Percentiles rank a stretch among this genome's conserved stretches.
These are phyloP conservation scores for Aspergillus terreus DNA, from an alignment of 2,329 filamentous ascomycete species.

Conservation along the genomic window DNA sequence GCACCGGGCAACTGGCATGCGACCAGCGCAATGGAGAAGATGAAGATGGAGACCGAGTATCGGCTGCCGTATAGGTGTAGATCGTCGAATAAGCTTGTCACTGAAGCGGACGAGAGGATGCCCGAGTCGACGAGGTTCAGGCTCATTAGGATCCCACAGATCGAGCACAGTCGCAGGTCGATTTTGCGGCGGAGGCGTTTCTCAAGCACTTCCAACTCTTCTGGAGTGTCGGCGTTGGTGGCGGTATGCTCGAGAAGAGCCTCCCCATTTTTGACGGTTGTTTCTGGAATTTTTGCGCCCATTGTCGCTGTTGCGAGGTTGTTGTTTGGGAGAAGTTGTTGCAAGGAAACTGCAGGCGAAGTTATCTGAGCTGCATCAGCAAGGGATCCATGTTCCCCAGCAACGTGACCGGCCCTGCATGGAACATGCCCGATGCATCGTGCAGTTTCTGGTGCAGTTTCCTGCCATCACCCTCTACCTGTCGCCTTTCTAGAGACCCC, in stretches of 20 bases:
- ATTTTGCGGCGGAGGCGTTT: constrained; percentile 58
- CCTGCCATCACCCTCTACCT: no score
- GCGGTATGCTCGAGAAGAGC: no score
- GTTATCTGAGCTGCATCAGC: no score
- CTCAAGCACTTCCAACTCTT: constrained; percentile 33
- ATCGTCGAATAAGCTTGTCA: constrained; percentile 65
- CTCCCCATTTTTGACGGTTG: no score
- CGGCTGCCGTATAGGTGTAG: constrained; percentile 61
- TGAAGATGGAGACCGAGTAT: constrained; percentile 68
- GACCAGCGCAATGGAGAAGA: constrained; percentile 67
- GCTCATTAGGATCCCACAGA: constrained; percentile 67
- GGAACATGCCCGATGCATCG: not conserved
- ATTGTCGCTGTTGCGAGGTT: no score
- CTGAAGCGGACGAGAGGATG: constrained; percentile 66
- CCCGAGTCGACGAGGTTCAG: constrained; percentile 67
- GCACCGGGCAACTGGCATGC: constrained; percentile 67
- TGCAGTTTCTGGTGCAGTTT: not conserved
- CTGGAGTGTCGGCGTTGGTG: not conserved
- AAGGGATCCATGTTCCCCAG: no score
- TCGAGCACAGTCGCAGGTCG: constrained; percentile 65
- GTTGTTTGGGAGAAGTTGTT: no score
- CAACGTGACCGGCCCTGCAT: no score
- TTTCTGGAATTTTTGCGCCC: no score
- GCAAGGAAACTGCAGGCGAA: no score
- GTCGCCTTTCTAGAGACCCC: no score